Percentiles rank a stretch among this genome's conserved stretches.
These are phyloP conservation scores for Penicillium rolfsii DNA, from an alignment of 2,329 filamentous ascomycete genomes.

Conservation along the genomic window DNA sequence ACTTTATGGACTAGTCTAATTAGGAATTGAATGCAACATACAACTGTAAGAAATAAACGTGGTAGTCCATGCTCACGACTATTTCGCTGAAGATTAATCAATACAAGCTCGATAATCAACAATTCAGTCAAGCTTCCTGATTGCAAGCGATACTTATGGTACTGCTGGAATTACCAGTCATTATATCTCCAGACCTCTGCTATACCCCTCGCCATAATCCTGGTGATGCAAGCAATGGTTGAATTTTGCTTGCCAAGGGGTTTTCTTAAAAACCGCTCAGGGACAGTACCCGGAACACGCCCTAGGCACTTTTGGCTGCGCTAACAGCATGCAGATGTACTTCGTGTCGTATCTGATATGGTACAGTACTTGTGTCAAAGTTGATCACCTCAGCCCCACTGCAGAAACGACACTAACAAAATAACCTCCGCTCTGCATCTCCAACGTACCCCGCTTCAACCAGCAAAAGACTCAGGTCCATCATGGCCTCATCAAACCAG, in stretches of 20 bases:
- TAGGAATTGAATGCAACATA: too few species aligned
- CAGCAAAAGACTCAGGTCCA: not conserved
- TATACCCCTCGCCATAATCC: too few species aligned
- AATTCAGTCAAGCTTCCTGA: too few species aligned
- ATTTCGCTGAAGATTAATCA: too few species aligned
- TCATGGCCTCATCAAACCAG: constrained; percentile 1
- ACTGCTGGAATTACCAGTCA: too few species aligned
- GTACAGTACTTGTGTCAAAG: not conserved
- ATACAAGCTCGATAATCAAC: too few species aligned
- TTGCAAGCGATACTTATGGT: too few species aligned
- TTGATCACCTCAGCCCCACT: constrained; percentile 2
- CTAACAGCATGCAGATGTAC: not conserved
- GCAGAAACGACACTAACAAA: constrained; percentile 1
- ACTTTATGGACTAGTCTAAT: too few species aligned
- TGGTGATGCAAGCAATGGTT: too few species aligned
- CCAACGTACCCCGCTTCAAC: constrained; percentile 3
- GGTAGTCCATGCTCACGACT: too few species aligned
- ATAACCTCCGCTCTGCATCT: constrained; percentile 2
- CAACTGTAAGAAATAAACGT: too few species aligned
- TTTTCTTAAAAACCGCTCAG: not conserved
- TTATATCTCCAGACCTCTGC: too few species aligned
- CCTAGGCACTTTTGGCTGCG: not conserved
- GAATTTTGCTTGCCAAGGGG: not conserved
- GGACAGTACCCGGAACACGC: not conserved
- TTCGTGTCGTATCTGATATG: not conserved